These are phyloP conservation scores for Chalciporus piperatus DNA, from an alignment of 768 basidiomycete genomes.

Conservation along the genomic window DNA sequence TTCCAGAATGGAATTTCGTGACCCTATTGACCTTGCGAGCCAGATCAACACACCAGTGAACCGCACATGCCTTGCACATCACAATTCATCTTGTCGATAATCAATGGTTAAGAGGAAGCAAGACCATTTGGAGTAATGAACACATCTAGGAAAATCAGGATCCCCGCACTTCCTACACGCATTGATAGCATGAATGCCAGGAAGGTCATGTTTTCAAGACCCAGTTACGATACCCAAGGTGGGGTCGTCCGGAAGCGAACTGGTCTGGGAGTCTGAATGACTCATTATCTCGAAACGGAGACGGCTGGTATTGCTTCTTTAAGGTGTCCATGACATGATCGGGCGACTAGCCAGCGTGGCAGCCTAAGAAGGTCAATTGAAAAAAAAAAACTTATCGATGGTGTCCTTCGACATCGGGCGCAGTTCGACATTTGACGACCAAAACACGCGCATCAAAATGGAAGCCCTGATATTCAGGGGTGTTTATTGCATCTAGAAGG, in stretches of 20 bases:
- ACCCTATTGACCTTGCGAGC: slow-evolving; percentile 1
- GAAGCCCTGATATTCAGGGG: slow-evolving; percentile 31
- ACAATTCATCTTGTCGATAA: slow-evolving; percentile 12
- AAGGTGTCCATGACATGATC: slow-evolving; percentile 7
- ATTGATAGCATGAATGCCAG: slow-evolving; percentile 10
- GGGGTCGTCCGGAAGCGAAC: slow-evolving; percentile 7
- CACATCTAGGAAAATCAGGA: slow-evolving; percentile 5
- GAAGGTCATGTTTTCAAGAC: slow-evolving; percentile 8
- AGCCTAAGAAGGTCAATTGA: slow-evolving; percentile 12
- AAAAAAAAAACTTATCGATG: slow-evolving; percentile 11
- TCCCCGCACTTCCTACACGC: not conserved
- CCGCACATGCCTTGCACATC: slow-evolving; percentile 5
- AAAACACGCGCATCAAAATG: slow-evolving; percentile 38
- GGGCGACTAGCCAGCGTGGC: slow-evolving; percentile 6
- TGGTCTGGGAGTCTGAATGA: slow-evolving; percentile 2
- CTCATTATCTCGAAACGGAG: slow-evolving; percentile 4
- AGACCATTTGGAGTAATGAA: not conserved
- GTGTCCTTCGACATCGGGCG: slow-evolving; percentile 25
- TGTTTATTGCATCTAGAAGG: slow-evolving; percentile 18
- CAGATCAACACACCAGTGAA: slow-evolving; percentile 3
- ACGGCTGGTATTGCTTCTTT: slow-evolving; percentile 7
- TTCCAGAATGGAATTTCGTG: too few relatives aligned
- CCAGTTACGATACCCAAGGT: not conserved
- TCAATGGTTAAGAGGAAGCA: slow-evolving; percentile 4
- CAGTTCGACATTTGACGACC: slow-evolving; percentile 29